phyloP scores from a whole-genome alignment of 106 monocot species.

The Phalaenopsis equestris region DNA sequence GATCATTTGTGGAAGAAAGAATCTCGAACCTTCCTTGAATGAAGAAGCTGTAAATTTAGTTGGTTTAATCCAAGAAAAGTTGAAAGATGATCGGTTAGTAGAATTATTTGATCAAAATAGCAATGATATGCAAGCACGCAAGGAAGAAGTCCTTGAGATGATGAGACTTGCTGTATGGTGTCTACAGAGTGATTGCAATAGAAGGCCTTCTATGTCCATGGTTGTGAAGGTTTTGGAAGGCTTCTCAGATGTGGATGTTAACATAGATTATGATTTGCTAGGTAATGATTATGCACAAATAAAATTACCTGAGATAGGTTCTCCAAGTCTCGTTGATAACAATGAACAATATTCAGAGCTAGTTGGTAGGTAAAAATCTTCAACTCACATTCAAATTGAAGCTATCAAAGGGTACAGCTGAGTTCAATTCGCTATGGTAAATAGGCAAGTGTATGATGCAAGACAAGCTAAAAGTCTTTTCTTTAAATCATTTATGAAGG shows the following conservation, averaged over 20 bases:
- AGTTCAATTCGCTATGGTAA: no score
- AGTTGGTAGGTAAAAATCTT: no score
- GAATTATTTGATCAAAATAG: background rate
- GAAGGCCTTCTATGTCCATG: conserved; percentile 2
- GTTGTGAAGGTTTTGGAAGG: conserved; percentile 2
- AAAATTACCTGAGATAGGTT: no score
- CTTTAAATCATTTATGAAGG: no score
- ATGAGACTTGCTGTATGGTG: conserved; percentile 10
- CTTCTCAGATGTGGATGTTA: background rate
- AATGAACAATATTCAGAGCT: background rate
- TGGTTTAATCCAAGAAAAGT: background rate
- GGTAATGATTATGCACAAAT: background rate
- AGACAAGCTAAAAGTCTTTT: no score
- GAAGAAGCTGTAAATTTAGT: background rate
- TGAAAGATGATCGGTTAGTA: background rate
- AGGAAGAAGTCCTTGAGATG: background rate
- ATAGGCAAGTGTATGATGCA: no score
- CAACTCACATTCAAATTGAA: no score
- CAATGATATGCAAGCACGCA: background rate
- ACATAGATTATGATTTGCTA: background rate
- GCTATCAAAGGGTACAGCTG: no score
- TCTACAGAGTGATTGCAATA: background rate
- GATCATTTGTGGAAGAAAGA: no score
- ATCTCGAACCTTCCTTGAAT: background rate
- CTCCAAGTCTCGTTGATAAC: background rate